phyloP scores from a whole-genome alignment of 805 yeast species.

The Aciculoconidium aculeatum region DNA sequence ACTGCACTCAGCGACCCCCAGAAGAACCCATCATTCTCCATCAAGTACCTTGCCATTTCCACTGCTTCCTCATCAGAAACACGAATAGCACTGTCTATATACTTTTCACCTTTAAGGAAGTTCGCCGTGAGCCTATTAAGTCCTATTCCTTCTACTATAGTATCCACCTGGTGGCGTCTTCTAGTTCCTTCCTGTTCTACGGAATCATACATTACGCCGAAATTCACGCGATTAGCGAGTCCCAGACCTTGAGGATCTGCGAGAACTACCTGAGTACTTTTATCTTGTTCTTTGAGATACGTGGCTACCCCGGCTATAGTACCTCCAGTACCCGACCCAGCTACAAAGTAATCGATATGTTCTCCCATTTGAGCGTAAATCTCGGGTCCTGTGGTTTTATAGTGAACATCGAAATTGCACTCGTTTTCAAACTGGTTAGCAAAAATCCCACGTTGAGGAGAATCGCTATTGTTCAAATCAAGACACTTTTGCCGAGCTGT shows the following conservation, averaged over 20 bases:
- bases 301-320: slow-evolving; percentile 22
- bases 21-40: slow-evolving; percentile 82
- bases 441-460: slow-evolving; percentile 58
- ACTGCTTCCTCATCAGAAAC: slow-evolving; percentile 79
- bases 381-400: slow-evolving; percentile 85
- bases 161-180: slow-evolving; percentile 94
- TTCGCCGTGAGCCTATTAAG: slow-evolving; percentile 81
- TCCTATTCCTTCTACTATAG: slow-evolving; percentile 91
- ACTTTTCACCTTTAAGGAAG: slow-evolving; percentile 62
- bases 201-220: slow-evolving; percentile 88
- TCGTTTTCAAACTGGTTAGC: slow-evolving; percentile 96
- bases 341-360: slow-evolving; percentile 64
- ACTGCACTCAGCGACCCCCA: slow-evolving; percentile 93
- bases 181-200: slow-evolving; percentile 91
- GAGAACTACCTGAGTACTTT: slow-evolving; percentile 47
- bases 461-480: slow-evolving; percentile 36
- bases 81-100: slow-evolving; percentile 71
- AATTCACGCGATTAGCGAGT: slow-evolving; percentile 73
- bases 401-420: slow-evolving; percentile 83
- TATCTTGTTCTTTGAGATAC: slow-evolving; percentile 39
- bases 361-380: slow-evolving; percentile 68
- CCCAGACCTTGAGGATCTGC: slow-evolving; percentile 99
- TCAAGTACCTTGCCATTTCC: slow-evolving; percentile 80
- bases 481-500: slow-evolving; percentile 68
- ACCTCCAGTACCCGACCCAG: slow-evolving; percentile 90